Evolutionary conservation across 768 basidiomycete genomes (phyloP).

Genomic region (Lactarius hatsudake): DNA sequence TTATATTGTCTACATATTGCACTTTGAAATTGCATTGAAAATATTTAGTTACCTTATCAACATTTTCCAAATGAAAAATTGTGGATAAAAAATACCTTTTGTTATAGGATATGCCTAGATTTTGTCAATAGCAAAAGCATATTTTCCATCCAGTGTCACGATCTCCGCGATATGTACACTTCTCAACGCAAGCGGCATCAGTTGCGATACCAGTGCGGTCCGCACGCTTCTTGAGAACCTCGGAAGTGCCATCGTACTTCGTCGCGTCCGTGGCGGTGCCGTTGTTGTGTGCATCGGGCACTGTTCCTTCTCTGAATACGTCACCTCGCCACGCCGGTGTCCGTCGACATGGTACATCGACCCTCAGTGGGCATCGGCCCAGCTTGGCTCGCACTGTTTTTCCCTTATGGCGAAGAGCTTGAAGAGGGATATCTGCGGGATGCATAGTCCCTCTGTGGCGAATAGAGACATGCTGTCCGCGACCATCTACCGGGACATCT

Average conservation of each 20-base stretch:
- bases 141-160: no score
- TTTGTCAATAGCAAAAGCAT: no score
- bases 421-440: conserved; percentile 15
- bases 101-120: no score
- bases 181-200: conserved; percentile 2
- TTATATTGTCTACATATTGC: no score
- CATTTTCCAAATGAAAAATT: no score
- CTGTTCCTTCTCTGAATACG: conserved; percentile 18
- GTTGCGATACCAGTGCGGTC: neutral
- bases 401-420: conserved; percentile 10
- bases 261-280: neutral
- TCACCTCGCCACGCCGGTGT: conserved; percentile 16
- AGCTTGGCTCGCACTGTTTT: conserved; percentile 17
- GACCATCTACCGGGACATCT: neutral
- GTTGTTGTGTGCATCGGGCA: conserved; percentile 18
- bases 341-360: conserved; percentile 13
- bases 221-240: conserved; percentile 12
- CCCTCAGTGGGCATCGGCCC: neutral
- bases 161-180: conserved; percentile 11
- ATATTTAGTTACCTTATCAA: no score
- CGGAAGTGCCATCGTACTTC: conserved; percentile 16
- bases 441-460: neutral
- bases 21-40: no score
- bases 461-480: conserved; percentile 3
- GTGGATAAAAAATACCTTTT: no score